Evolutionary conservation across 2,329 filamentous ascomycete species (phyloP).

Genomic region (Neofusicoccum kwambonambiense): DNA sequence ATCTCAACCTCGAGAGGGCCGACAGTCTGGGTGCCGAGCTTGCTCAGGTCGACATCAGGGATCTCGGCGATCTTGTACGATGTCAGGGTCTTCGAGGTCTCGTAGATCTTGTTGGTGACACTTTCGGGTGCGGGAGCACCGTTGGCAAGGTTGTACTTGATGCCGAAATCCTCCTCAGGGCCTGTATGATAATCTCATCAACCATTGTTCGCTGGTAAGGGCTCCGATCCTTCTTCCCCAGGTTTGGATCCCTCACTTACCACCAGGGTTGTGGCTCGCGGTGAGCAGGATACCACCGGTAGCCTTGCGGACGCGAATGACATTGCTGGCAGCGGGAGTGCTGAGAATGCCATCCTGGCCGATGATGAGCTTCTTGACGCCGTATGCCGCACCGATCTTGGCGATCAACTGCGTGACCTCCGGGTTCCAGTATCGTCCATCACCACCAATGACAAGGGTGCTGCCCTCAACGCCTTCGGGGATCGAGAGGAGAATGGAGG

Average conservation of each 20-base stretch:
- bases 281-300: conserved; percentile 96
- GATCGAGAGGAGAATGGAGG: conserved; percentile 92
- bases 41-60: conserved; percentile 79
- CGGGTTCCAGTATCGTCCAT: conserved; percentile 95
- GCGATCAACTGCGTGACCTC: conserved; percentile 96
- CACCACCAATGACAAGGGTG: conserved; percentile 94
- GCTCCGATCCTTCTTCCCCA: not conserved
- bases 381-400: conserved; percentile 94
- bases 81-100: conserved; percentile 81
- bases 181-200: conserved; percentile 51
- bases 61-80: conserved; percentile 92
- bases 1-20: conserved; percentile 90
- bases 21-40: conserved; percentile 79
- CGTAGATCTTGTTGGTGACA: conserved; percentile 97
- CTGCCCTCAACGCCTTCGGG: conserved; percentile 86
- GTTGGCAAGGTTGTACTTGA: conserved; percentile 99
- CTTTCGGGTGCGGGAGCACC: conserved; percentile 93
- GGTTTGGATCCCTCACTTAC: conserved; percentile 52
- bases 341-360: conserved; percentile 96
- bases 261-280: conserved; percentile 96
- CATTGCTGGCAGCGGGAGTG: conserved; percentile 90
- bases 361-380: conserved; percentile 97
- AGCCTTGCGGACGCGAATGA: conserved; percentile 91
- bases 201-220: not conserved
- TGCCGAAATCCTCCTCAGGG: conserved; percentile 92